phyloP scores from a whole-genome alignment of 106 monocot species.

The Dactylorhiza incarnata region DNA sequence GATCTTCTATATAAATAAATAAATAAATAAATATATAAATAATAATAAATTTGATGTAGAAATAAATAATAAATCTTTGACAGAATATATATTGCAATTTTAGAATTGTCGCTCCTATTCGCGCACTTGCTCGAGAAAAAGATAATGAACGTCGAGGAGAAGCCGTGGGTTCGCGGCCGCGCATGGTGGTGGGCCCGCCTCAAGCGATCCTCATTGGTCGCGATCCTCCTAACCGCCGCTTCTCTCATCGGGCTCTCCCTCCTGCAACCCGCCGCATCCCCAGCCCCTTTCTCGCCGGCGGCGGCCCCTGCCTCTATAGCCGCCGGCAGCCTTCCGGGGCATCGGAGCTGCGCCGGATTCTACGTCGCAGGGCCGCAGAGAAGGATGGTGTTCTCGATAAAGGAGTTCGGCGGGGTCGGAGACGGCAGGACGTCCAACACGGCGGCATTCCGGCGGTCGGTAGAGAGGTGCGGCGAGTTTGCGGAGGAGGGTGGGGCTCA shows the following conservation, averaged over 20 bases:
- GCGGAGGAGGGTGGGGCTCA: slow-evolving; percentile 46
- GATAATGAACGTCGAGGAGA: slow-evolving; percentile 17
- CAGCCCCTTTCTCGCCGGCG: not conserved
- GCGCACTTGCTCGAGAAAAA: not conserved
- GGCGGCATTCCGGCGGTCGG: slow-evolving; percentile 47
- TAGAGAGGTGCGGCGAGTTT: slow-evolving; percentile 23
- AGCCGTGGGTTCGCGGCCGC: slow-evolving; percentile 15
- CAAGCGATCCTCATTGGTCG: slow-evolving; percentile 20
- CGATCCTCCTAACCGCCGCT: slow-evolving; percentile 15
- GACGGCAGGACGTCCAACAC: slow-evolving; percentile 77
- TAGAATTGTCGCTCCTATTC: no score
- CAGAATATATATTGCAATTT: no score
- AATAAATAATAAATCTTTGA: no score
- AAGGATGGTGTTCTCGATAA: slow-evolving; percentile 24
- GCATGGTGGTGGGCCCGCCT: slow-evolving; percentile 4
- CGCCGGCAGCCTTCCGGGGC: not conserved
- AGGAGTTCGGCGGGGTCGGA: slow-evolving; percentile 71
- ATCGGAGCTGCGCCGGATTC: slow-evolving; percentile 33
- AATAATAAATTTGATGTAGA: no score
- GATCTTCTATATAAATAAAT: no score
- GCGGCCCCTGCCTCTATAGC: not conserved
- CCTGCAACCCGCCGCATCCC: slow-evolving; percentile 11
- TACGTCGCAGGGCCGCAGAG: slow-evolving; percentile 17
- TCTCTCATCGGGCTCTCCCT: slow-evolving; percentile 18
- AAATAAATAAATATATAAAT: no score